Percentiles rank a stretch among this genome's conserved stretches.
phyloP scores from a whole-genome alignment of 192 early-diverging fungal species.

The Linnemannia elongata region DNA sequence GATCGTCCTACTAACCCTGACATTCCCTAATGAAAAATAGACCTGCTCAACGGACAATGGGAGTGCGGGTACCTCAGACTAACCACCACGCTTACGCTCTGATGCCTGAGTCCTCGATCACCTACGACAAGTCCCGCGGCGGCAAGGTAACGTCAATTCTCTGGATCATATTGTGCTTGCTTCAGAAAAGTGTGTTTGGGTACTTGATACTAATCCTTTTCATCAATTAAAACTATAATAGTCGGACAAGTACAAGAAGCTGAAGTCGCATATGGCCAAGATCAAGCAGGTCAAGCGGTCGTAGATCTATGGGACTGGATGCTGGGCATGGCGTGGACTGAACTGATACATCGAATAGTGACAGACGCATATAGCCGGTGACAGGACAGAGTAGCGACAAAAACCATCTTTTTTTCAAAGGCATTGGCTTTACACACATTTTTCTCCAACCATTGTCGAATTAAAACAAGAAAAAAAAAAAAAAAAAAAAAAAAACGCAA shows the following conservation, averaged over 20 bases:
- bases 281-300: slow-evolving; percentile 56
- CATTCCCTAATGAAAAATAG: not conserved
- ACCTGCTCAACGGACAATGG: slow-evolving; percentile 23
- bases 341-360: not conserved
- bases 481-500: too few species aligned
- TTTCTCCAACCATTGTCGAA: too few species aligned
- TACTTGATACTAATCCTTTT: not conserved
- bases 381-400: too few species aligned
- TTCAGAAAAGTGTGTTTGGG: too few species aligned
- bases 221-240: not conserved
- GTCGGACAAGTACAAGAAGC: slow-evolving; percentile 53
- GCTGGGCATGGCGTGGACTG: not conserved
- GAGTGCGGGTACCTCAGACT: slow-evolving; percentile 46
- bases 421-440: too few species aligned
- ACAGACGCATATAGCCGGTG: not conserved
- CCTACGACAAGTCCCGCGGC: slow-evolving; percentile 52
- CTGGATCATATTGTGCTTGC: not conserved
- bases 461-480: too few species aligned
- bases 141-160: slow-evolving; percentile 30
- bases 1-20: not conserved
- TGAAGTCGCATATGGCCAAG: slow-evolving; percentile 59
- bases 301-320: not conserved
- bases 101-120: slow-evolving; percentile 48
- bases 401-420: too few species aligned
- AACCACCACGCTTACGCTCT: slow-evolving; percentile 41